These are phyloP conservation scores for Hypoxylon perforatum DNA, from an alignment of 495 filamentous ascomycete genomes.

Conservation along the genomic window DNA sequence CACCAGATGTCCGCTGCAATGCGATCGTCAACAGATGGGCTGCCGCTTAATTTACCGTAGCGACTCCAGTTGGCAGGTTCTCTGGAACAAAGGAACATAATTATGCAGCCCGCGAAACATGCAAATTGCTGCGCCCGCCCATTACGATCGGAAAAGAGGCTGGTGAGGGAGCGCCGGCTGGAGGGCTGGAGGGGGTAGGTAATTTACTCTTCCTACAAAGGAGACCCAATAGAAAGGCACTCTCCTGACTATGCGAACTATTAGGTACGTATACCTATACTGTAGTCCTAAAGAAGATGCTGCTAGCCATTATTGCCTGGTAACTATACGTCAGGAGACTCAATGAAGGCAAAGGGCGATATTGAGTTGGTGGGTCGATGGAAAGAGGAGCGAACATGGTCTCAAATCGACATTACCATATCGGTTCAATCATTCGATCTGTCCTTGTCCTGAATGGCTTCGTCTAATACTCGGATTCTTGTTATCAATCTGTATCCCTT, in stretches of 20 bases:
- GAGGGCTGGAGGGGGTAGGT: constrained; percentile 8
- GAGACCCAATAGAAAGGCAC: constrained; percentile 24
- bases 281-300: constrained; percentile 7
- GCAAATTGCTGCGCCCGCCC: constrained; percentile 32
- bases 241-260: constrained; percentile 1
- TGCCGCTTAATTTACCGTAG: constrained; percentile 38
- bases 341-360: constrained; percentile 5
- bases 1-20: constrained; percentile 41
- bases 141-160: constrained; percentile 16
- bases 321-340: constrained; percentile 34
- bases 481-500: constrained; percentile 10
- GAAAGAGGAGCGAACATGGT: constrained; percentile 14
- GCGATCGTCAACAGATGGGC: constrained; percentile 36
- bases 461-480: constrained; percentile 21
- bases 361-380: constrained; percentile 28
- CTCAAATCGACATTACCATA: constrained; percentile 20
- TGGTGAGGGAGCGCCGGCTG: constrained; percentile 21
- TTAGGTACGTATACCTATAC: background rate
- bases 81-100: constrained; percentile 30
- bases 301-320: constrained; percentile 14
- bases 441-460: constrained; percentile 29
- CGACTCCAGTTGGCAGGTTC: constrained; percentile 16
- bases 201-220: constrained; percentile 28
- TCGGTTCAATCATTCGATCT: constrained; percentile 35
- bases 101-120: constrained; percentile 9